Evolutionary conservation across 805 yeast genomes (phyloP).

Genomic region (Ogataea populi-albae): DNA sequence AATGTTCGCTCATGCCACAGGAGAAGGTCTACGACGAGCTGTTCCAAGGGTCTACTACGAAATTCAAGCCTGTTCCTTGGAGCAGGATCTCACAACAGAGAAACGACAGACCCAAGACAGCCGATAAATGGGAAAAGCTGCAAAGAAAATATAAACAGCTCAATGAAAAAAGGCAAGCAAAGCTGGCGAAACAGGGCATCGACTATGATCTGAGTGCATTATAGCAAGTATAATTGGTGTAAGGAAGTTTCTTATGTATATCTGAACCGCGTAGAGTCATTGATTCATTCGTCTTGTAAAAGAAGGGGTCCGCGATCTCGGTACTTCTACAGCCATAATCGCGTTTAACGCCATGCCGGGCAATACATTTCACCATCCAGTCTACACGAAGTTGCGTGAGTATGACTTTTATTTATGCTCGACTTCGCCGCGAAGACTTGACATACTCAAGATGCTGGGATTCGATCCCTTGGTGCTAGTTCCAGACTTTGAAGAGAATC

Average conservation of each 20-base stretch:
- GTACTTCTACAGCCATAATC: too few species aligned
- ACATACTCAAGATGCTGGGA: slow-evolving; percentile 64
- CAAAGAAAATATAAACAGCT: slow-evolving; percentile 43
- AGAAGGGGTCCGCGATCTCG: too few species aligned
- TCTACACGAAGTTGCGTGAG: slow-evolving; percentile 25
- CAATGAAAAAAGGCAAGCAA: slow-evolving; percentile 43
- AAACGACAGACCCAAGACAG: slow-evolving; percentile 57
- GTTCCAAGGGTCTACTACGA: slow-evolving; percentile 54
- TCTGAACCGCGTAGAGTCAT: too few species aligned
- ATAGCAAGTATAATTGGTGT: slow-evolving; percentile 10
- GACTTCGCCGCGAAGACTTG: slow-evolving; percentile 75
- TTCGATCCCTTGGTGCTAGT: slow-evolving; percentile 47
- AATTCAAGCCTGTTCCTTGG: slow-evolving; percentile 61
- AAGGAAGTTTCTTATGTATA: too few species aligned
- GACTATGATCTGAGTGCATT: slow-evolving; percentile 39
- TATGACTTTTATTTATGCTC: slow-evolving; percentile 66
- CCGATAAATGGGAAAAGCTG: slow-evolving; percentile 54
- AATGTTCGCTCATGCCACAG: slow-evolving; percentile 54
- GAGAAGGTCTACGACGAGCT: slow-evolving; percentile 55
- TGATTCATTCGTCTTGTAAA: too few species aligned
- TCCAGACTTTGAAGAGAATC: slow-evolving; percentile 75
- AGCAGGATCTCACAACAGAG: slow-evolving; percentile 48
- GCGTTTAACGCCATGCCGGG: slow-evolving; percentile 8
- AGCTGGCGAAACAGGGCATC: slow-evolving; percentile 57
- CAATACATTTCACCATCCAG: slow-evolving; percentile 30